Base-by-base conservation (phyloP, 2,329 filamentous ascomycete species). In the Colletotrichum ledebouriae region DNA sequence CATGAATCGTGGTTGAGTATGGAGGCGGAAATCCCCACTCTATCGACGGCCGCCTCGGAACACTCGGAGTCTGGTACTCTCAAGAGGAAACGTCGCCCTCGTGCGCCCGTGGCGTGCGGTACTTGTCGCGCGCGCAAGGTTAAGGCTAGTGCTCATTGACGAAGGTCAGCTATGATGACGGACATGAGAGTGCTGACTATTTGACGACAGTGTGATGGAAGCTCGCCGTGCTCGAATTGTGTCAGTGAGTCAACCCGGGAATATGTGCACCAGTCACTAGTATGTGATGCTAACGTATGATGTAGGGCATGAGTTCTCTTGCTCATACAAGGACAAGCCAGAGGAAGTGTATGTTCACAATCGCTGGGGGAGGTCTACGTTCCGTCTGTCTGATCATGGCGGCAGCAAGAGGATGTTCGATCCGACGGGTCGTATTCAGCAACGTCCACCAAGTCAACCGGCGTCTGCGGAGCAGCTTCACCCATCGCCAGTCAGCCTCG, bases 81-180 rank as follows among this genome's bases (percentile, higher is more conserved):
- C 34, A 70, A 69, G 61, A 69, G 65, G 4, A 70, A 70, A 13
- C 59, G 69, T 15, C 39, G 57, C 13, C 66, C 66, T 41, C 66
- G 69, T 12, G 66, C 65, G 20, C 57, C 69, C 6, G 42, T 68
- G 2, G 69, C 65, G 3, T 70, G 69, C 34, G 69, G 66, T 11
- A 69, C 69, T 22, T 70, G 69, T 25, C 59, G 69, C 13, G 56
- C 66, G 15, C 69, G 69, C 20, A 70, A 70, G 42, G 57, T 70
- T 20, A 70, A 70, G 69, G 69, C 69, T 37, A 49, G 69, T 59
- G 13, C 22, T 39, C n/a, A 6, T 22, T 33, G 11, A 25, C 22
- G 20, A 39, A 39, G 33, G 11, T 13, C 15, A 52, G 22, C 29
- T 52, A 17, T 17, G 29, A 17, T 17, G 34, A 49, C 33, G 10